Conservation (phyloP, 75 land plant species). For the Picea sitchensis region DNA sequence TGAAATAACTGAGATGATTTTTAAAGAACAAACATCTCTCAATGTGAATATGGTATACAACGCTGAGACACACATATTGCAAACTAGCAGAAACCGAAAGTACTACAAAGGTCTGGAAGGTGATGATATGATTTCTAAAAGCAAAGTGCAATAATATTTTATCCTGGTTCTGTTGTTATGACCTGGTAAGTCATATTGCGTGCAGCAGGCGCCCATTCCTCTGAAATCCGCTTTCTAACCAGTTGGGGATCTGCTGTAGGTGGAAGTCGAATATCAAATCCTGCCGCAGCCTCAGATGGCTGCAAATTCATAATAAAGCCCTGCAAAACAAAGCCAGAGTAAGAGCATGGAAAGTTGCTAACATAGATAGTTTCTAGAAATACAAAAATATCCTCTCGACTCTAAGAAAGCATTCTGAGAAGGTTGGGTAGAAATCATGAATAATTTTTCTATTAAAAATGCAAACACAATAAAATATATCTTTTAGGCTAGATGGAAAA, state of each 20-base stretch:
- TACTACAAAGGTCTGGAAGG: background rate
- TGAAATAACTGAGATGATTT: no score
- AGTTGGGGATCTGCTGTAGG: slow-evolving; percentile 54
- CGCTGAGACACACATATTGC: background rate
- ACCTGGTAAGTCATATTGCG: slow-evolving; percentile 73
- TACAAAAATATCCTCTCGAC: no score
- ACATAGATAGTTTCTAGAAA: no score
- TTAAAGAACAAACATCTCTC: background rate
- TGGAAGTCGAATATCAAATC: slow-evolving; percentile 75
- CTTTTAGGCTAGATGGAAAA: no score
- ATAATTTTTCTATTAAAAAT: no score
- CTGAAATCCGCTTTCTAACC: slow-evolving; percentile 49
- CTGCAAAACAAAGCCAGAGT: slow-evolving; percentile 20
- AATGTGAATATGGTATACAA: background rate
- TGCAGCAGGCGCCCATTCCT: slow-evolving; percentile 83
- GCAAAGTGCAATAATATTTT: background rate
- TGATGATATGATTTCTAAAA: background rate
- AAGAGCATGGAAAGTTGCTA: no score
- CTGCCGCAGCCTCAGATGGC: slow-evolving; percentile 88
- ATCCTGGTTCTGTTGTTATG: background rate
- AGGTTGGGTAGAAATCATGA: no score
- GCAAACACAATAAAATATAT: no score
- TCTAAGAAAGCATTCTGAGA: no score
- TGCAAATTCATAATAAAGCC: slow-evolving; percentile 92
- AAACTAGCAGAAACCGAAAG: background rate